These are phyloP conservation scores for Fusarium fracticaudum DNA, from an alignment of 2,329 filamentous ascomycete species.

Conservation along the genomic window DNA sequence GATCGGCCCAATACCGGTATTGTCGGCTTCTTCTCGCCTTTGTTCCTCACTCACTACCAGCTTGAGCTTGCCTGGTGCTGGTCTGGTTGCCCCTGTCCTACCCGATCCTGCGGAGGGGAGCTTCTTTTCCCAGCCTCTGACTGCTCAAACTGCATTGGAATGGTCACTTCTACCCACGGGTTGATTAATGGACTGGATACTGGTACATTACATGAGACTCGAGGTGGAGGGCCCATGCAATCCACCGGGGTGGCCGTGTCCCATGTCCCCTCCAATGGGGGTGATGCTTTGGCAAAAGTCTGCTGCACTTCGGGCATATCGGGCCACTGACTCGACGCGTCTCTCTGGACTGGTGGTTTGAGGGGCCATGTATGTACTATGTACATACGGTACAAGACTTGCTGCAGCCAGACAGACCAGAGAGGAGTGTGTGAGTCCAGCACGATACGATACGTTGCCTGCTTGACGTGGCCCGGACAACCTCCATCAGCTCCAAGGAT, in stretches of 20 bases:
- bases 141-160: slow-evolving; percentile 4
- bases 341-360: slow-evolving; percentile 19
- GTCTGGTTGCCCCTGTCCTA: slow-evolving; percentile 17
- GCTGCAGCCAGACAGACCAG: slow-evolving; percentile 9
- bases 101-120: slow-evolving; percentile 32
- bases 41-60: slow-evolving; percentile 1
- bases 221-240: slow-evolving; percentile 41
- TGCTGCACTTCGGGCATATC: slow-evolving; percentile 40
- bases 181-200: slow-evolving; percentile 33
- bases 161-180: slow-evolving; percentile 35
- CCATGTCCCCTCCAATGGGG: slow-evolving; percentile 42
- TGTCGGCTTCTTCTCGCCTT: slow-evolving; percentile 13
- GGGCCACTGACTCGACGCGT: slow-evolving; percentile 36
- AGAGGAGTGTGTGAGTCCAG: neutral
- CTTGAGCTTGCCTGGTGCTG: neutral
- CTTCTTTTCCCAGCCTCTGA: slow-evolving; percentile 20
- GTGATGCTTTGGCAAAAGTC: slow-evolving; percentile 38
- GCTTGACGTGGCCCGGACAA: slow-evolving; percentile 35
- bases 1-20: slow-evolving; percentile 25
- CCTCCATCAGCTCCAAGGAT: slow-evolving; percentile 35
- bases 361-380: slow-evolving; percentile 9
- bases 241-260: slow-evolving; percentile 39
- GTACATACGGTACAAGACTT: neutral
- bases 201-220: slow-evolving; percentile 26
- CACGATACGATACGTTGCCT: neutral